Evolutionary conservation across 352 stramenopile genomes (phyloP).

Genomic region (Pythium aristosporum): DNA sequence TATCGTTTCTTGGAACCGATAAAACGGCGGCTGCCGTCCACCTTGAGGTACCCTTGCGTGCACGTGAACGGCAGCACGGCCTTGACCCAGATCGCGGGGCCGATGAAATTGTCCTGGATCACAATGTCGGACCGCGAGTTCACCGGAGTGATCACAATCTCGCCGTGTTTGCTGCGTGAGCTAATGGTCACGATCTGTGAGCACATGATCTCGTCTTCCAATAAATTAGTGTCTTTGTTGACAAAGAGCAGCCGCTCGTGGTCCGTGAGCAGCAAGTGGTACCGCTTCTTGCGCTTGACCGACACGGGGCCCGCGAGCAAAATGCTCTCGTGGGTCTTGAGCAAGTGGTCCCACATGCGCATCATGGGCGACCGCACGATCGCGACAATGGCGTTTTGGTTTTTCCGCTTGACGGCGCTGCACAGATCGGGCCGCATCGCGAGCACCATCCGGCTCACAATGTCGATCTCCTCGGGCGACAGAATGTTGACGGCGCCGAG

Average conservation of each 20-base stretch:
- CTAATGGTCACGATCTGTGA: conserved; percentile 86
- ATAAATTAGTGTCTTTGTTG: conserved; percentile 88
- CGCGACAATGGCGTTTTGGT: conserved; percentile 80
- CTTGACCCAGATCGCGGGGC: conserved; percentile 78
- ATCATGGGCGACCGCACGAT: conserved; percentile 82
- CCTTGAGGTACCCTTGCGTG: conserved; percentile 80
- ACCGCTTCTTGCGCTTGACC: conserved; percentile 83
- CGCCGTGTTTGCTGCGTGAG: conserved; percentile 72
- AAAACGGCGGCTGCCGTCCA: conserved; percentile 73
- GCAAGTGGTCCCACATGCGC: conserved; percentile 78
- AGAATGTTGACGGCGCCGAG: conserved; percentile 52
- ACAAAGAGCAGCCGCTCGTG: conserved; percentile 85
- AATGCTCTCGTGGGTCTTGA: conserved; percentile 84
- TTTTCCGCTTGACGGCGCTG: conserved; percentile 74
- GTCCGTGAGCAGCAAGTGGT: conserved; percentile 80
- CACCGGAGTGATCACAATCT: conserved; percentile 69
- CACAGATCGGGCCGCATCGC: conserved; percentile 72
- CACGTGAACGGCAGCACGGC: conserved; percentile 86
- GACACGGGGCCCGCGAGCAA: conserved; percentile 76
- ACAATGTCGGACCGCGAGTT: conserved; percentile 69
- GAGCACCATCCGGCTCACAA: conserved; percentile 79
- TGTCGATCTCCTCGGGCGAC: conserved; percentile 61
- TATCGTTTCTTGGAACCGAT: conserved; percentile 86
- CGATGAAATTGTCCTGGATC: conserved; percentile 85
- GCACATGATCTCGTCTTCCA: conserved; percentile 89